Evolutionary conservation across 331 rosid genomes (phyloP), one percentile per base, ranked within the genome.

Genomic region (Cydonia oblonga): DNA sequence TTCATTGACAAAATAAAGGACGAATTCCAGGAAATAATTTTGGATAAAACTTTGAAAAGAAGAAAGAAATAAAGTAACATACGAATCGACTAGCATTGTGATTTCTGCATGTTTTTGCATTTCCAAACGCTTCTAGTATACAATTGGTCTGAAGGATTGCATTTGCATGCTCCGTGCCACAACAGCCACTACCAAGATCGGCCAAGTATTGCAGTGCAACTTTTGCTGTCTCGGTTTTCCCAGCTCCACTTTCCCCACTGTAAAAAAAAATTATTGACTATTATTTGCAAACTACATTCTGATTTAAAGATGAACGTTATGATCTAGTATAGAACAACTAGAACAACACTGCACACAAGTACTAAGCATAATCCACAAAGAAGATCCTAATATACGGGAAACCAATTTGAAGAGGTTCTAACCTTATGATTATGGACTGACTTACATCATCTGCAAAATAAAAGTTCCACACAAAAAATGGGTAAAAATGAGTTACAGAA

Each of bases 191-290:
- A 61, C 96, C 88, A 76, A 90, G 82, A 72, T 88, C 88, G 75
- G 90, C 87, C 75, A 96, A 80, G 88, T 96, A 96, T 72, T 87
- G 88, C 89, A 96, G 85, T 20, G 96, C 93, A 87, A 82, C 58
- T 85, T 92, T 96, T 16, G 96, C 96, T 13, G 99, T 90, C 84
- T 90, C 96, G 14, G 97, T 96, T 79, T 96, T 96, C 79, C 99
- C 99, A 38, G 99, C 71, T 81, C 99, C 99, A 81, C 96, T 96
- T 86, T 96, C 99, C 23, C 99, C 99, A 73, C 99, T 96, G 84
- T 38, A 79, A 82, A 66, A 69, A 59, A 74, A 74, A 79, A 51
- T 22, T 23, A 72, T 25, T 56, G 49, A 56, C 16, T 38, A 24
- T 58, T 5, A 59, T 9, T 49, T 10, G 12, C 18, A 64, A 38